Evolutionary conservation across 1,284 basidiomycete genomes (phyloP).

Genomic region (Leccinum subatratum): DNA sequence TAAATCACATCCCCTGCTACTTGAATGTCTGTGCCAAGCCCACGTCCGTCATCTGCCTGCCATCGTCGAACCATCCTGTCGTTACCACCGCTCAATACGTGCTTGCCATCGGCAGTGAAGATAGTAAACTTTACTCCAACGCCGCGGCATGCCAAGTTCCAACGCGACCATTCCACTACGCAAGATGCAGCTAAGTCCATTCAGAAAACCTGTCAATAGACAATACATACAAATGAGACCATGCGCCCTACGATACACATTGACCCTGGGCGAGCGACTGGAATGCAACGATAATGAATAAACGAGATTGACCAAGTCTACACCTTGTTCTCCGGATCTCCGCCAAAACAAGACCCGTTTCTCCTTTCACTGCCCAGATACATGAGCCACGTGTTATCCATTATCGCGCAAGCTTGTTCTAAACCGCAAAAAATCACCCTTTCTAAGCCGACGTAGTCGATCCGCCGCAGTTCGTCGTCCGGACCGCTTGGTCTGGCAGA

Average conservation of each 20-base stretch:
- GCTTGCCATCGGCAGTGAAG: neutral
- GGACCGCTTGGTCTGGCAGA: constrained; percentile 4
- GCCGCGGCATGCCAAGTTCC: neutral
- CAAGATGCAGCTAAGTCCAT: neutral
- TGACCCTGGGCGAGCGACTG: neutral
- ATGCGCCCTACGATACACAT: neutral
- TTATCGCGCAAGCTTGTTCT: constrained; percentile 41
- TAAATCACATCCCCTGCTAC: neutral
- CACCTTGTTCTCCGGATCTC: neutral
- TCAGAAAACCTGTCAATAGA: neutral
- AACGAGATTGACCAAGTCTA: neutral
- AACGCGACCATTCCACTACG: neutral
- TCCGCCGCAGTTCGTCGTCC: constrained; percentile 41
- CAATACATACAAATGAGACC: neutral
- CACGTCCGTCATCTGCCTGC: neutral
- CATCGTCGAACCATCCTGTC: neutral
- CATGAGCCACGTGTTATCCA: constrained; percentile 48
- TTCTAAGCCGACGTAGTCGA: constrained; percentile 48
- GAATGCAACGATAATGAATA: neutral
- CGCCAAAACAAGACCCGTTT: neutral
- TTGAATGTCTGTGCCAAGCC: neutral
- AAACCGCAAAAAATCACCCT: constrained; percentile 51
- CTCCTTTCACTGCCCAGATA: constrained; percentile 17
- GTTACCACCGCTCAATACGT: neutral
- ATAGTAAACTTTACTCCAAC: neutral